phyloP scores from a whole-genome alignment of 2,329 filamentous ascomycete species.

The Cladosporium colombiae region DNA sequence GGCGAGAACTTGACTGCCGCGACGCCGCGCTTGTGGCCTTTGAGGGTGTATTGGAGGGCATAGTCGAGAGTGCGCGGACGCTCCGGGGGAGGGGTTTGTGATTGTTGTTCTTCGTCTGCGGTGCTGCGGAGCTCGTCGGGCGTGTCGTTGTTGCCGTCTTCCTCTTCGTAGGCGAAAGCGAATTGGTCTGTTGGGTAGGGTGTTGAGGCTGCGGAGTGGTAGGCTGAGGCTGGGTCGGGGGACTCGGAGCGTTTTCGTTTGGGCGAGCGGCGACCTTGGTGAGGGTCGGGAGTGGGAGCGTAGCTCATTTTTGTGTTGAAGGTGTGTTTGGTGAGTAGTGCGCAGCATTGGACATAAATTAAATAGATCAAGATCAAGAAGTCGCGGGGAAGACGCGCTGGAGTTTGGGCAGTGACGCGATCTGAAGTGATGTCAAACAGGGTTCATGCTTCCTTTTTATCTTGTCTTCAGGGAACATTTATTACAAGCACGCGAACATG shows the following conservation, averaged over 20 bases:
- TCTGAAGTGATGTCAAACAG: conserved; percentile 6
- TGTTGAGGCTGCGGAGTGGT: conserved; percentile 18
- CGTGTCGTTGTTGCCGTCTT: conserved; percentile 30
- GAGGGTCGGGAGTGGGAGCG: conserved; percentile 19
- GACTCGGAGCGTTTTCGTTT: conserved; percentile 28
- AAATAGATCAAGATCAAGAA: neutral
- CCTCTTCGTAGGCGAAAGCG: conserved; percentile 37
- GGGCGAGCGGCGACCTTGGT: conserved; percentile 28
- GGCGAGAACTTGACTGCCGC: conserved; percentile 89
- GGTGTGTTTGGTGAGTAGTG: neutral
- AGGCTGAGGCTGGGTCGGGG: conserved; percentile 22
- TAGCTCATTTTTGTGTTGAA: conserved; percentile 18
- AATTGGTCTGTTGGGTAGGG: conserved; percentile 23
- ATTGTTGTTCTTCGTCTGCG: conserved; percentile 23
- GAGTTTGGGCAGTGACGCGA: conserved; percentile 7
- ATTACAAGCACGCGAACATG: neutral
- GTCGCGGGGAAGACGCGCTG: conserved; percentile 17
- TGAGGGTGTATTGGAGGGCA: conserved; percentile 67
- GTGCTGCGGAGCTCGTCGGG: conserved; percentile 28
- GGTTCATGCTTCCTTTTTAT: neutral
- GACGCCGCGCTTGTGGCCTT: conserved; percentile 76
- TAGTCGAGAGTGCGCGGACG: conserved; percentile 66
- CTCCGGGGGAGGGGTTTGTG: conserved; percentile 15
- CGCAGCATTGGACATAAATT: neutral
- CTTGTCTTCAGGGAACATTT: neutral